Conservation (phyloP, 306 rosid genomes). For the Mimosa pudica region DNA sequence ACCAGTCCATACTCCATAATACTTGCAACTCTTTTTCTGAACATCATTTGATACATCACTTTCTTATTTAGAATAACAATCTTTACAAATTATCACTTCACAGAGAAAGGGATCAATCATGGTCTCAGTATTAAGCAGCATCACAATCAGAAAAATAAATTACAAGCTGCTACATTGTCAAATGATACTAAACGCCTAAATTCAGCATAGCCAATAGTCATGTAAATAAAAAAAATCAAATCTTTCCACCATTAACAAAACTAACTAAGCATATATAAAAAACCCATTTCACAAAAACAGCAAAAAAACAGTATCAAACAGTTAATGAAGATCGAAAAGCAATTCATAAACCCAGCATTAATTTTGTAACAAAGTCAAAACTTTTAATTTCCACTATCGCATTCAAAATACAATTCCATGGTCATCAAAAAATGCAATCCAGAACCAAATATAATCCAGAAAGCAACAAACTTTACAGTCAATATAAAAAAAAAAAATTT, state of each 20-base stretch:
- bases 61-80: neutral
- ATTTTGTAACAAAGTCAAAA: neutral
- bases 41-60: neutral
- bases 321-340: neutral
- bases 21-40: neutral
- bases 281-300: neutral
- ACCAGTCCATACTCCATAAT: neutral
- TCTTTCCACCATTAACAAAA: neutral
- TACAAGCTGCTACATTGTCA: neutral
- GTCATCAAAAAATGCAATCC: neutral
- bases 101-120: neutral
- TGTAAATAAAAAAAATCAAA: neutral
- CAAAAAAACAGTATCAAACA: neutral
- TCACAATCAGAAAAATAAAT: neutral
- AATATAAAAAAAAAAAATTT: neutral
- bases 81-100: neutral
- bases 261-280: neutral
- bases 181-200: neutral
- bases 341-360: neutral
- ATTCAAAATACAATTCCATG: neutral
- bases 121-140: neutral
- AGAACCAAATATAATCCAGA: neutral
- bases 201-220: neutral
- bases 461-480: neutral
- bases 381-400: neutral